Evolutionary conservation across 208 protist species (phyloP).

Genomic region (Perkinsela sp.): DNA sequence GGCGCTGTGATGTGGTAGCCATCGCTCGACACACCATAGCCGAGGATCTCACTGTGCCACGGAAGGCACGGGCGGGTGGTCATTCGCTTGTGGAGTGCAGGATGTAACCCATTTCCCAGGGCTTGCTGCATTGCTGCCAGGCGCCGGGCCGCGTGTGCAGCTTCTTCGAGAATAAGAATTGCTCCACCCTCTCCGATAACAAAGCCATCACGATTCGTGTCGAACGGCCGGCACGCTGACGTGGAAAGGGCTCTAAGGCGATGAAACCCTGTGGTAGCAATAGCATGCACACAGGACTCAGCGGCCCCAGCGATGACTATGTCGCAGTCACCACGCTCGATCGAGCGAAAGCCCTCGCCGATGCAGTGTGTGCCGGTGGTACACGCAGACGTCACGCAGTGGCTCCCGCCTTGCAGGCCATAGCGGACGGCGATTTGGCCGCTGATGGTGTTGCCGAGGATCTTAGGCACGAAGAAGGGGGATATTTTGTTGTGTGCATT

Average conservation of each 20-base stretch:
- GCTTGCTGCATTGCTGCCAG: conserved; percentile 9
- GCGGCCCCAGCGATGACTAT: conserved; percentile 67
- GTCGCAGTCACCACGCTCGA: conserved; percentile 45
- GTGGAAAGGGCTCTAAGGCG: conserved; percentile 67
- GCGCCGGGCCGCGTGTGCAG: conserved; percentile 43
- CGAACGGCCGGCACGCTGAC: conserved; percentile 76
- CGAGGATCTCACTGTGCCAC: conserved; percentile 57
- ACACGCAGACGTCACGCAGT: conserved; percentile 75
- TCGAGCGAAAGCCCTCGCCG: conserved; percentile 62
- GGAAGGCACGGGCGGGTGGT: not conserved
- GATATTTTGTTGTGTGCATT: conserved; percentile 22
- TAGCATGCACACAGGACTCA: conserved; percentile 68
- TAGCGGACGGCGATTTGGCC: conserved; percentile 63
- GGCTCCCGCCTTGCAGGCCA: conserved; percentile 57
- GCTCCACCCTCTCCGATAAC: conserved; percentile 86
- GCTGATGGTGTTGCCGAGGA: conserved; percentile 83
- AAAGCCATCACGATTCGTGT: conserved; percentile 63
- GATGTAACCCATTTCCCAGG: not conserved
- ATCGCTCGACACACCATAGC: conserved; percentile 61
- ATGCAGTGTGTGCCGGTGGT: conserved; percentile 86
- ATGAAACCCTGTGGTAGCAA: conserved; percentile 73
- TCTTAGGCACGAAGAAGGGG: conserved; percentile 79
- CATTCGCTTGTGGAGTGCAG: not conserved
- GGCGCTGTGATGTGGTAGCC: conserved; percentile 80
- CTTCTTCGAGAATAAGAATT: conserved; percentile 70